Base-by-base conservation (phyloP, 2,329 filamentous ascomycete genomes). In the Chrysoporthe cubensis region DNA sequence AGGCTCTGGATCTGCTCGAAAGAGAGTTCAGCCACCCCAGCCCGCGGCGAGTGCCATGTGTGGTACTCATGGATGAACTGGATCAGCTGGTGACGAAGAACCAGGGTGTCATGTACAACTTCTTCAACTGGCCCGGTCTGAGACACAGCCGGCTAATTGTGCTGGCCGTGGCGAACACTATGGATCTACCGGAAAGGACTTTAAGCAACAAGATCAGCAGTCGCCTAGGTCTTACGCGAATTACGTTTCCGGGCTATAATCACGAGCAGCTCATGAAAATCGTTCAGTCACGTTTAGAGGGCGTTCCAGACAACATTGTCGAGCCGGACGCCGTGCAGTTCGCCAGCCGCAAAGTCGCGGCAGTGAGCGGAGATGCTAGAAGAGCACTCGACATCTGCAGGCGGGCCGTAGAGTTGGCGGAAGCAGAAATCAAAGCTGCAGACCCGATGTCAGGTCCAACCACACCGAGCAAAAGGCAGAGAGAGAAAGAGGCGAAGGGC, bases 81-180 rank as follows among this genome's bases (percentile, higher is more conserved):
- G 96, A 99, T 77, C 96, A 99, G 80, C 87, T 99, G 8, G 96
- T 99, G 5, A 99, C 96, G 14, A 96, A 95, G 76, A 98, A 97
- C 75, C 96, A 99, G 78, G 95, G 93, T n/a, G 96, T 99, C 80
- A 99, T 99, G 96, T 99, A 99, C 82, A 99, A 99, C 79, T 99
- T 99, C 79, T 99, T 99, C 86, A 99, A 99, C 76, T 99, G 96
- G 96, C 96, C 96, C 4, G 92, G 93, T 13, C 84, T 98, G 65
- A 88, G 92, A 62, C 94, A 99, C 79, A 97, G 93, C 65, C 89
- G 94, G 61, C 85, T 99, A 57, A 97, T 99, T 77, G 96, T 99
- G 7, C 88, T 99, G 7, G 96, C 96, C 13, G 96, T 99, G 21
- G 96, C 96, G 64, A 99, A 99, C 79, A 99, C 96, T 34, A 99